Base-by-base conservation (phyloP, 1,139 yeast genomes). In the Saccharomyces hybrid region DNA sequence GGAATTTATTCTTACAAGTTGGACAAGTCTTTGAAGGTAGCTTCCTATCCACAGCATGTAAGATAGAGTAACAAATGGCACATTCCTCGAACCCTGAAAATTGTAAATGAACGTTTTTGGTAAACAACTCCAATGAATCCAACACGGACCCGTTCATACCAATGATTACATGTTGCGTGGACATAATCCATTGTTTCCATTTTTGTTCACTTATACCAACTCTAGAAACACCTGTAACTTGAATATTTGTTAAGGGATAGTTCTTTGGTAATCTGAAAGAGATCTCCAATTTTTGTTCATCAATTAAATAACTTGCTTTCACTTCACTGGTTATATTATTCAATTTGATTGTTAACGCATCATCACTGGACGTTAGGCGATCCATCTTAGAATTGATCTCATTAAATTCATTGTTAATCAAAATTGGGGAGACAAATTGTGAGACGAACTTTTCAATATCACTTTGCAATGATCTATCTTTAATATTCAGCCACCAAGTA, bases 21-120 rank as follows among this genome's bases (percentile, higher is more conserved):
- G 86, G 77, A 72, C 99, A 93, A 4, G 79, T 80, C 72, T 90
- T 91, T 42, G 89, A 82, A 4, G 99, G 99, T 58, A 93, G 78
- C 3, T 96, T 86, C 65, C 88, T 87, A 66, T 91, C 97, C 62
- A 88, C 93, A 11, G 77, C 77, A 66, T 91, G 96, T 60, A 90
- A 75, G 60, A 91, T 86, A 3, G 95, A 85, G 69, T 91, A 93
- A 71, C 99, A 93, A 66, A 93, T 90, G 4, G 98, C 96, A 77
- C 99, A 93, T 59, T 93, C 98, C 63, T 89, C 96, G 62, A 89
- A 90, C 0, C 97, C 97, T 11, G 87, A 83, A 68, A 91, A 91
- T 67, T 91, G 96, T 58, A 88, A 75, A 51, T 82, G 79, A 48
- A 89, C 93, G 66, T 90, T 90, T 63, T 81, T 83, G 68, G 87